Evolutionary conservation across 2,329 filamentous ascomycete genomes (phyloP).

Genomic region (Cadophora sp.): DNA sequence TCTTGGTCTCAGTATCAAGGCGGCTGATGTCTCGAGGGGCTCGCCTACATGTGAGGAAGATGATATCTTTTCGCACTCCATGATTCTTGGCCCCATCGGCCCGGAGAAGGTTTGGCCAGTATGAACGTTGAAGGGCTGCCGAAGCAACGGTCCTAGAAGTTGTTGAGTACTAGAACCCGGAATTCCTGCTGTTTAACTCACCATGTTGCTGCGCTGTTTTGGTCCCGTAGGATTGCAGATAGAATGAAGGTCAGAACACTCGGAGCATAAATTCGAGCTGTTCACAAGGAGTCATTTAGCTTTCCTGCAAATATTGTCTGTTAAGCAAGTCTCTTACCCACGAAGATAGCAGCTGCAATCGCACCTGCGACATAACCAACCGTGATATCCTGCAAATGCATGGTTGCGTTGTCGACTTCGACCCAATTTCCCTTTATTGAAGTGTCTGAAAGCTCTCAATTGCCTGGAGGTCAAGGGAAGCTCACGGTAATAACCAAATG

Average conservation of each 20-base stretch:
- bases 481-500: background rate
- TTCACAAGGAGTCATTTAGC: conserved; percentile 10
- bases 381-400: conserved; percentile 37
- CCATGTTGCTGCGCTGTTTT: conserved; percentile 49
- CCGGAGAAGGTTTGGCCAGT: conserved; percentile 51
- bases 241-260: conserved; percentile 47
- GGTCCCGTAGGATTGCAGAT: conserved; percentile 46
- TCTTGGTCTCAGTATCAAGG: background rate
- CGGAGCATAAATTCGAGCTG: conserved; percentile 48
- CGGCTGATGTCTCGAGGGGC: background rate
- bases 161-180: background rate
- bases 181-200: conserved; percentile 26
- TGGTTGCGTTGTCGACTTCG: background rate
- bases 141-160: conserved; percentile 45
- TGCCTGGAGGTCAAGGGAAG: background rate
- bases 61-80: conserved; percentile 43
- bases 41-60: conserved; percentile 35
- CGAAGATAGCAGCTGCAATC: conserved; percentile 47
- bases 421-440: background rate
- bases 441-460: background rate
- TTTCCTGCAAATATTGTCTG: background rate
- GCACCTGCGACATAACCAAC: conserved; percentile 50
- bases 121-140: conserved; percentile 47
- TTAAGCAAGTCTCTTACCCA: conserved; percentile 36
- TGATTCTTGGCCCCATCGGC: conserved; percentile 46